phyloP scores from a whole-genome alignment of 2,329 filamentous ascomycete species.

The Pseudogymnoascus pannorum region DNA sequence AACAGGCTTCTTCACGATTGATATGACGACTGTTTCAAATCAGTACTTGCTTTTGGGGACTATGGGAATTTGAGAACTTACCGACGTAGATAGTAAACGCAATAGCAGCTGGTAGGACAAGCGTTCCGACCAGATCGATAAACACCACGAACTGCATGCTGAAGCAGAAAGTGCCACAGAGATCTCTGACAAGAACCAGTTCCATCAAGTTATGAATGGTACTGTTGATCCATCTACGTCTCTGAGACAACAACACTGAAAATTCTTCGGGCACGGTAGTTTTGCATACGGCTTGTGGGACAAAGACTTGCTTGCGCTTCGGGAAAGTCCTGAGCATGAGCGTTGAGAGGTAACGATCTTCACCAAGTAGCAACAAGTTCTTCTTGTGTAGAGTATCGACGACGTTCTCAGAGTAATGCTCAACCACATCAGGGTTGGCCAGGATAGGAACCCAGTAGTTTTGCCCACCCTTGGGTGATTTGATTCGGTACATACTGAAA shows the following conservation, averaged over 20 bases:
- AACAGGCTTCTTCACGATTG: slow-evolving; percentile 67
- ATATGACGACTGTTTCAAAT: slow-evolving; percentile 61
- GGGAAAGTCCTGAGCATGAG: slow-evolving; percentile 98
- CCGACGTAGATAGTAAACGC: slow-evolving; percentile 94
- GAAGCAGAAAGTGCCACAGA: slow-evolving; percentile 98
- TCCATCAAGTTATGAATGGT: slow-evolving; percentile 99
- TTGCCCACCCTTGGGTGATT: slow-evolving; percentile 93
- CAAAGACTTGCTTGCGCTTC: slow-evolving; percentile 97
- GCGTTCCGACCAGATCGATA: slow-evolving; percentile 87
- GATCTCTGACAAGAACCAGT: slow-evolving; percentile 85
- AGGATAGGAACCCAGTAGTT: slow-evolving; percentile 99
- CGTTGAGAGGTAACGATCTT: slow-evolving; percentile 92
- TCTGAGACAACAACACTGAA: slow-evolving; percentile 84
- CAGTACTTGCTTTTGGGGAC: slow-evolving; percentile 14
- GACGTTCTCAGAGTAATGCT: slow-evolving; percentile 98
- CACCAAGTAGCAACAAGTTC: slow-evolving; percentile 83
- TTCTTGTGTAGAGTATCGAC: slow-evolving; percentile 98
- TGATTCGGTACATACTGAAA: slow-evolving; percentile 99
- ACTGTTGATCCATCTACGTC: slow-evolving; percentile 98
- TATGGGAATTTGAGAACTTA: slow-evolving; percentile 41
- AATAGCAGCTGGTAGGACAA: slow-evolving; percentile 93
- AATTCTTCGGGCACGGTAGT: slow-evolving; percentile 93
- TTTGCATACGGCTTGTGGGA: slow-evolving; percentile 98
- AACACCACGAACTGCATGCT: slow-evolving; percentile 99
- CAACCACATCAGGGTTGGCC: slow-evolving; percentile 95